Evolutionary conservation across 345 rosid species (phyloP), one percentile per base, ranked within the genome.

Genomic region (Syzygium grande): DNA sequence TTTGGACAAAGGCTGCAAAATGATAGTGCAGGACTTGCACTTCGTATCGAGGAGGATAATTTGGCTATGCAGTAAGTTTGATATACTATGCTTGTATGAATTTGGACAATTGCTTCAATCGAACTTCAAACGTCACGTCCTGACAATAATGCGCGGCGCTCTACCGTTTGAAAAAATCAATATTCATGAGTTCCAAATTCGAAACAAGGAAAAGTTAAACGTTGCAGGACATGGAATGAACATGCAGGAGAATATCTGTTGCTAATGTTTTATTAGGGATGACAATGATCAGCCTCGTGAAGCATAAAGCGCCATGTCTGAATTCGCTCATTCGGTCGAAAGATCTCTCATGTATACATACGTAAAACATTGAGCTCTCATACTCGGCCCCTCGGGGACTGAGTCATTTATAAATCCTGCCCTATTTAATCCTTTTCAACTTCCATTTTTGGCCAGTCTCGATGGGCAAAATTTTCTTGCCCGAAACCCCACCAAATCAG

Each of bases 131-230:
- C 10, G 49, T 34, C 49, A 34, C 10, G 49, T 73, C 23, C 49
- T 2, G 11, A 0, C 27, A 3, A 0, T 68, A 43, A 0, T 30
- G 43, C 17, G 11, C 21, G 11, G 79, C 23, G 12, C 79, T 73
- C 0, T 0, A 38, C 80, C 7, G 2, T 38, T 9, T 19, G 14
- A 41, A 21, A 34, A 34, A 21, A 38, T 73, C 6, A 73, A 22
- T 34, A 73, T 73, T 73, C 21, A 6, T 73, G 80, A 73, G 49
- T 10, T 38, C 27, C 12, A 34, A 34, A 73, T 73, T 38, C 22
- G 10, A 68, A 68, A 68, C 11, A 68, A 0, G 49, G 49, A 73
- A 19, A 73, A 73, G 80, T 73, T 73, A 38, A 11, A 73, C 23
- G 21, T 38, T 10, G 49, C 10, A 23, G 49, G 25, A 9, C 43